Conservation (phyloP, 2,329 filamentous ascomycete species). For the Stemphylium lycopersici region DNA sequence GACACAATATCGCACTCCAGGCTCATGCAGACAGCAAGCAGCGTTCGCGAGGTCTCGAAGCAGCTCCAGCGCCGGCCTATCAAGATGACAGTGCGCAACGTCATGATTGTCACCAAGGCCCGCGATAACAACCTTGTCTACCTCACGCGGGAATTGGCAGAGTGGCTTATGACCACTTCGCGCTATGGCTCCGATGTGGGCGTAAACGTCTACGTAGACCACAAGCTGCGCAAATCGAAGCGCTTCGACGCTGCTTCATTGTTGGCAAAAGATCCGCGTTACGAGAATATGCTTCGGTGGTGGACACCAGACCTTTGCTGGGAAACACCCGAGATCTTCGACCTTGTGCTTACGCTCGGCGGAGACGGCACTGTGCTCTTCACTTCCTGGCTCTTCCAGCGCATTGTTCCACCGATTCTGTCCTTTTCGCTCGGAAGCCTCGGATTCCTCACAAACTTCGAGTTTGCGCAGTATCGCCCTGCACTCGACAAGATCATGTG, state of each 20-base stretch:
- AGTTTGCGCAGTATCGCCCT: conserved; percentile 85
- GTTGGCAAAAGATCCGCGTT: conserved; percentile 74
- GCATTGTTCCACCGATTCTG: conserved; percentile 82
- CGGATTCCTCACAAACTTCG: conserved; percentile 87
- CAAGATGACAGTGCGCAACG: conserved; percentile 85
- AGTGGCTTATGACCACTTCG: conserved; percentile 87
- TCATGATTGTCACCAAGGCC: conserved; percentile 99
- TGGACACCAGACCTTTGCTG: conserved; percentile 98
- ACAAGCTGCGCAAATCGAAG: conserved; percentile 85
- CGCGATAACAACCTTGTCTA: conserved; percentile 92
- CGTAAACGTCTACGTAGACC: conserved; percentile 97
- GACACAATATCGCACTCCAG: conserved; percentile 92
- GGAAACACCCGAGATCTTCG: conserved; percentile 91
- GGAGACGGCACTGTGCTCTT: conserved; percentile 88
- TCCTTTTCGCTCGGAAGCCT: conserved; percentile 85
- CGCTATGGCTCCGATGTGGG: conserved; percentile 89
- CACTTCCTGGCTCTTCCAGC: conserved; percentile 91
- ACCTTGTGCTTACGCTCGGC: conserved; percentile 86
- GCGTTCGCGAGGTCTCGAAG: conserved; percentile 93
- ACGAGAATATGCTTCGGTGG: conserved; percentile 84
- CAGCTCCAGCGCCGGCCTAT: conserved; percentile 92
- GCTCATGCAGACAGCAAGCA: conserved; percentile 91
- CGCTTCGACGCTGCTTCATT: conserved; percentile 82
- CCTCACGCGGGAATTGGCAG: conserved; percentile 83
- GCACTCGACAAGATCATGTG: conserved; percentile 91